phyloP scores from a whole-genome alignment of 2,329 filamentous ascomycete species.

The Fusarium sp. region DNA sequence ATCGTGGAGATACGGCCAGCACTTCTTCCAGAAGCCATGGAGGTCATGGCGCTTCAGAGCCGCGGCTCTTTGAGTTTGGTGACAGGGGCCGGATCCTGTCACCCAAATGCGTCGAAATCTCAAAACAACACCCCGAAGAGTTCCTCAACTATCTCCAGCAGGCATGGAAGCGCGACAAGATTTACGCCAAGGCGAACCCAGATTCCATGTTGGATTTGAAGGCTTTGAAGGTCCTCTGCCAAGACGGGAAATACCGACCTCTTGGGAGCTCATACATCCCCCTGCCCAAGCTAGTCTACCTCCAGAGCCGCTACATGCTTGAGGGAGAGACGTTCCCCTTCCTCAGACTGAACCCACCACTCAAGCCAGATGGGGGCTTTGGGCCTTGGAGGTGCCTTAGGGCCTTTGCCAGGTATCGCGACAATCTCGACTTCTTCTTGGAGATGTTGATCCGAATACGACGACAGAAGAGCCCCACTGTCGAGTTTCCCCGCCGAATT shows the following conservation, averaged over 20 bases:
- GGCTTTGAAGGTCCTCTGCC: conserved; percentile 32
- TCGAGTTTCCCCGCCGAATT: conserved; percentile 39
- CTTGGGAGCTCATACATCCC: conserved; percentile 39
- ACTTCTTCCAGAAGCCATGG: conserved; percentile 38
- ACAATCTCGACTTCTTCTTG: conserved; percentile 40
- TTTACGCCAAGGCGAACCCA: conserved; percentile 36
- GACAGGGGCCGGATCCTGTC: conserved; percentile 37
- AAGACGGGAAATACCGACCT: conserved; percentile 32
- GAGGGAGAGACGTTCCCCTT: conserved; percentile 40
- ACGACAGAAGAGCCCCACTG: conserved; percentile 24
- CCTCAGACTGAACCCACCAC: conserved; percentile 31
- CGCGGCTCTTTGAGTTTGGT: conserved; percentile 39
- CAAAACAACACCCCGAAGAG: conserved; percentile 35
- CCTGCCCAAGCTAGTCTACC: conserved; percentile 40
- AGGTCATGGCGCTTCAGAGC: conserved; percentile 37
- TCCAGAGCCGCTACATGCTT: conserved; percentile 41
- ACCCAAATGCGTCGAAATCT: conserved; percentile 37
- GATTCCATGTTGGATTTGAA: conserved; percentile 38
- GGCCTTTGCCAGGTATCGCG: conserved; percentile 31
- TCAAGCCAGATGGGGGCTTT: conserved; percentile 32
- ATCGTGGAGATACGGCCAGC: conserved; percentile 42
- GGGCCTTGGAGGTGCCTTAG: conserved; percentile 36
- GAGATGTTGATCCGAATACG: conserved; percentile 36
- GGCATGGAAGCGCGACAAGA: conserved; percentile 39
- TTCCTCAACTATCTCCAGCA: conserved; percentile 39